Conservation (phyloP, 176 grass and related monocot species). For the Secale cereale region DNA sequence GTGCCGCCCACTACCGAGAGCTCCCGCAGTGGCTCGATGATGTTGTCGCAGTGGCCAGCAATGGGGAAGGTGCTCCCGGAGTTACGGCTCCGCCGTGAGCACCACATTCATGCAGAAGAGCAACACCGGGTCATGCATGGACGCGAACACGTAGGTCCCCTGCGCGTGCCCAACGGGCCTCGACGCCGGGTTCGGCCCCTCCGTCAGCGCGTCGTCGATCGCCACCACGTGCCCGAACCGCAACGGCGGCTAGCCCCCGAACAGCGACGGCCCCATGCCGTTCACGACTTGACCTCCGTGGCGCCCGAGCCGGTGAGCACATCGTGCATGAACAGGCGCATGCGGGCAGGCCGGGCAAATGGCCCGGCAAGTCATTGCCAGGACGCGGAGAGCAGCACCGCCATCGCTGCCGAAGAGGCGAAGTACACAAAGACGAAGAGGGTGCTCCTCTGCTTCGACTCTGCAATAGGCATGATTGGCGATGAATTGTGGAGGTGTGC, state of each 20-base stretch:
- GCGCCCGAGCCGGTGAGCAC: not conserved
- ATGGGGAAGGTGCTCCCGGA: not conserved
- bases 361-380: not conserved
- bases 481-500: not conserved
- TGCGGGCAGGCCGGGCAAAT: not conserved
- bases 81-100: not conserved
- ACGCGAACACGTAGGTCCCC: not conserved
- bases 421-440: not conserved
- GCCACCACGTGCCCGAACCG: not conserved
- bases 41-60: not conserved
- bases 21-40: not conserved
- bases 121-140: not conserved
- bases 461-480: not conserved
- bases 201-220: conserved; percentile 13
- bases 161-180: not conserved
- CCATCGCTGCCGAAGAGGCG: not conserved
- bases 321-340: conserved; percentile 17
- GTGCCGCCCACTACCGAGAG: conserved; percentile 22
- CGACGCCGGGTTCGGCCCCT: not conserved
- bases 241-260: not conserved
- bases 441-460: not conserved
- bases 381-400: not conserved
- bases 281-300: not conserved
- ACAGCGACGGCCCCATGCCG: not conserved
- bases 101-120: not conserved